Evolutionary conservation across 805 yeast species (phyloP), one percentile per base, ranked within the genome.

Genomic region (Saccharomycopsis fermentans): DNA sequence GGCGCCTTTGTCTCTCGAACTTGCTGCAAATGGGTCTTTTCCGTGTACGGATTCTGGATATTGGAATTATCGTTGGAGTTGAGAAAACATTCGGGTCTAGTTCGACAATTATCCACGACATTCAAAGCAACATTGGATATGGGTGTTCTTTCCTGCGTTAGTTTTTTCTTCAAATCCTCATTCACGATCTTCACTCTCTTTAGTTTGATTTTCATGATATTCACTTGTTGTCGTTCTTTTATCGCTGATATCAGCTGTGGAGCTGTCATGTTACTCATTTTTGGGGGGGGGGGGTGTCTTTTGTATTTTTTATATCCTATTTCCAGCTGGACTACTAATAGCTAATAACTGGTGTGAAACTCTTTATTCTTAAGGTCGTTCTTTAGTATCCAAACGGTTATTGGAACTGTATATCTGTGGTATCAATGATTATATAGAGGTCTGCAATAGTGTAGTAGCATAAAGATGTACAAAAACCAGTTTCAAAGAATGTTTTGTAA

Each of bases 71-170:
- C 50, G n/a, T 43, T 43, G 17, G 50, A 43, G 8, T 43, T 24
- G 11, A 54, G 17, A 37, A 54, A 54, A 16, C 16, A 54, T 24
- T 54, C 55, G 9, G 55, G 47, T 37, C 50, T 36, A 16, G 50
- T 54, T 29, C 40, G 26, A 34, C 48, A 54, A 37, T 54, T 26
- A 35, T 54, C 55, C 17, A 54, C 43, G 14, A 37, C 29, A 43
- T 37, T 54, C 35, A 54, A 54, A 26, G 55, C 40, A 16, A 54
- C 55, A 37, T 54, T 54, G 1, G 55, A 54, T 1, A 54, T 29
- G 16, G 40, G 43, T 21, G 48, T 54, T 21, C 48, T 24, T 54
- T 54, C 55, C 32, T 39, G 40, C 17, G 16, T 54, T 14, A 54
- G 32, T 19, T 54, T 40, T 11, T 37, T 36, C 35, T 54, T 54